phyloP scores from a whole-genome alignment of 192 early-diverging fungal species.

The Podila verticillata region DNA sequence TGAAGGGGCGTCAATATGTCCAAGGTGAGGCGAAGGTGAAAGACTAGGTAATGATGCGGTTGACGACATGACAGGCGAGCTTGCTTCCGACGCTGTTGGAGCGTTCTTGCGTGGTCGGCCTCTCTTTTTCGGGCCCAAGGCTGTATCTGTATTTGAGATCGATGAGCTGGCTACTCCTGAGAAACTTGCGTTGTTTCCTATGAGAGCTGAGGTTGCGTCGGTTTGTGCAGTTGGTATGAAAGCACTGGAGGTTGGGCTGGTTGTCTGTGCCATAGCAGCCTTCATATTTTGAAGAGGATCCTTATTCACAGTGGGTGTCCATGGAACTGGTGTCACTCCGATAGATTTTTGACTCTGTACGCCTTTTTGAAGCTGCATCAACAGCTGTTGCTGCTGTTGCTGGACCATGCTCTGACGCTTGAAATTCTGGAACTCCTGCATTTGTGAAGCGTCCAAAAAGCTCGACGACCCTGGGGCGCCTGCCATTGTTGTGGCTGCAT shows the following conservation, averaged over 20 bases:
- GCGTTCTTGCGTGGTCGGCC: conserved; percentile 30
- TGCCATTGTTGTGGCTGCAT: neutral
- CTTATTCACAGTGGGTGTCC: neutral
- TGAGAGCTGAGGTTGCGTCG: neutral
- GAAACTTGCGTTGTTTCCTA: neutral
- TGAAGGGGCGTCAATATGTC: conserved; percentile 1
- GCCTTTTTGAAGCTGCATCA: neutral
- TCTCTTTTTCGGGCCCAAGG: conserved; percentile 13
- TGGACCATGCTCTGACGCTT: conserved; percentile 10
- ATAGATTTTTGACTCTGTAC: neutral
- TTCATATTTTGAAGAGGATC: conserved; percentile 1
- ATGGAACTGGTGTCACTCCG: neutral
- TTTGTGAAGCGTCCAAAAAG: conserved; percentile 23
- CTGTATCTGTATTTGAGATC: neutral
- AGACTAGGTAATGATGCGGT: conserved; percentile 37
- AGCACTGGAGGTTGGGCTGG: conserved; percentile 17
- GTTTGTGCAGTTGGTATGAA: conserved; percentile 13
- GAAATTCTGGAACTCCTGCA: conserved; percentile 27
- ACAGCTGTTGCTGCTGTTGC: conserved; percentile 6
- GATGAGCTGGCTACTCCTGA: neutral
- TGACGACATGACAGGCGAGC: conserved; percentile 38
- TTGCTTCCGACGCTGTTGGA: conserved; percentile 12
- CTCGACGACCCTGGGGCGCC: conserved; percentile 2
- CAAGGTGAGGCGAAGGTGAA: conserved; percentile 32
- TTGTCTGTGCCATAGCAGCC: neutral